Base-by-base conservation (phyloP, 768 basidiomycete species). In the Calvatia gigantea region DNA sequence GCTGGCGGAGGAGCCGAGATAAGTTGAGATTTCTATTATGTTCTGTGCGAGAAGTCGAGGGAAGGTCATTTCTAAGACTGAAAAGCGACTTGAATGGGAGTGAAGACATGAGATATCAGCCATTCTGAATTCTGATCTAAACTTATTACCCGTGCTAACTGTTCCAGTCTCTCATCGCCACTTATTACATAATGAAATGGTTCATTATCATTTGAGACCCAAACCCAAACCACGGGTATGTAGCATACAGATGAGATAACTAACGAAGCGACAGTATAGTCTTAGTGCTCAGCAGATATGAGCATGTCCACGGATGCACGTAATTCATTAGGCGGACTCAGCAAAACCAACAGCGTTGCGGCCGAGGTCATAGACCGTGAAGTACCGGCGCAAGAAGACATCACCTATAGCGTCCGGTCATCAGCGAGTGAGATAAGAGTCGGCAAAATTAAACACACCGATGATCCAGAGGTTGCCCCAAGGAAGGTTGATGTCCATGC, bases 301-400 rank as follows among this genome's bases (percentile, higher is more conserved):
- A 39, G 19, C 41, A 42, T 11, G 17, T 37, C 35, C 41, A 42
- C 19, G 9, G n/a, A 19, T 23, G 8, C n/a, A 23, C 17, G 31
- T 23, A 5, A 27, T 9, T 21, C 3, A 4, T 67, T 60, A 76
- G 17, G 65, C 61, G 6, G 74, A 67, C 28, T 64, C 56, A 8
- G 93, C 94, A 62, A 95, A 94, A 39, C 92, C 94, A 59, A 96
- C 89, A 37, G 92, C 92, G 69, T 93, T 62, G 60, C 72, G 76
- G 31, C 78, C 86, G 23, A 88, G 78, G 64, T 94, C 91, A 63
- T 92, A 94, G n/a, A 94, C 89, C n/a, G 90, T 91, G 73, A 79
- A 91, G 70, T 87, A 94, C 66, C 86, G 90, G 70, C 95, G 88
- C 51, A 97, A 84, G 84, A 96, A 97, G 58, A 85, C 89, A 62